phyloP scores from a whole-genome alignment of 169 alveolate species.

The Eimeria zaria region DNA sequence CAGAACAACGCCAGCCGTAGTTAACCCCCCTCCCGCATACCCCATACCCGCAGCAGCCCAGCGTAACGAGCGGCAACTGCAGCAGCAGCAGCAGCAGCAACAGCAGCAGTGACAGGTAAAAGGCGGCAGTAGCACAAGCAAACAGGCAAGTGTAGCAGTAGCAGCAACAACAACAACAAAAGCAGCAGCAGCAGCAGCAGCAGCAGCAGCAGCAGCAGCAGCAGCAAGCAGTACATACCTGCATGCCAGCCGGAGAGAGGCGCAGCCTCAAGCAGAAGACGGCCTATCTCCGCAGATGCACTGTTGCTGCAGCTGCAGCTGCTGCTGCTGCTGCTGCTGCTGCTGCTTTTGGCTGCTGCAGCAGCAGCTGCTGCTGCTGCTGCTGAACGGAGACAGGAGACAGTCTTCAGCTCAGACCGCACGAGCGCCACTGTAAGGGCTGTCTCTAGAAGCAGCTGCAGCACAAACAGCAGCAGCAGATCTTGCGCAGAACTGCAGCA shows the following conservation, averaged over 20 bases:
- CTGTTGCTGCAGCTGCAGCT: too few species aligned
- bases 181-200: background rate
- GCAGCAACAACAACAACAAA: background rate
- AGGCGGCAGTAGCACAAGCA: too few species aligned
- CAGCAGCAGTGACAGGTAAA: conserved; percentile 28
- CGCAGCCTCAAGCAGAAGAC: conserved; percentile 25
- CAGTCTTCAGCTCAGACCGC: conserved; percentile 15
- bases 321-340: conserved; percentile 29
- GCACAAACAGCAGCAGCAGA: background rate
- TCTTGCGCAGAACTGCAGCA: background rate
- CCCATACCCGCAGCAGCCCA: background rate
- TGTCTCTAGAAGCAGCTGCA: conserved; percentile 43
- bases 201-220: conserved; percentile 20
- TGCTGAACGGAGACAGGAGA: conserved; percentile 22
- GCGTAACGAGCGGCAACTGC: background rate
- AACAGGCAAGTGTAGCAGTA: background rate
- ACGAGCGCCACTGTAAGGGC: conserved; percentile 34
- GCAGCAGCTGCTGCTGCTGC: conserved; percentile 74
- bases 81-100: background rate
- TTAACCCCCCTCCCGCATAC: background rate
- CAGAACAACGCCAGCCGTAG: background rate
- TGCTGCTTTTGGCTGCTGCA: conserved; percentile 30
- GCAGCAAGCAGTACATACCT: background rate
- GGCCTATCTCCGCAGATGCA: background rate
- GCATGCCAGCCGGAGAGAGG: conserved; percentile 64